Conservation (phyloP, 192 early-diverging fungal species). For the Coemansia sp. region DNA sequence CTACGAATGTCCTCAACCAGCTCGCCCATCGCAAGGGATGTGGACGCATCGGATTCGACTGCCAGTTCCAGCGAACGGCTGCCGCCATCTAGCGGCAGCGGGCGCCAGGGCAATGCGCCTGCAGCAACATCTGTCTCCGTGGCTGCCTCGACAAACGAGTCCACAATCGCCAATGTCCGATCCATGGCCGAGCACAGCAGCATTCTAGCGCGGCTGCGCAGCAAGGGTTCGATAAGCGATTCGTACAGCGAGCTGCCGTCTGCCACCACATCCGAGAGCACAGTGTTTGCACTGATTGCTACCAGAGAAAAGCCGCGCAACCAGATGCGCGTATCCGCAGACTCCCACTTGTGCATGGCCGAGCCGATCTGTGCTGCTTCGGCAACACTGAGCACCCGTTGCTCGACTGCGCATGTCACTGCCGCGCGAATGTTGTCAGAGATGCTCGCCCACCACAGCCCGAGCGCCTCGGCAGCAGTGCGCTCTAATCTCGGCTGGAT, state of each 20-base stretch:
- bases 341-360: slow-evolving; percentile 16
- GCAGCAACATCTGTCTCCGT: slow-evolving; percentile 13
- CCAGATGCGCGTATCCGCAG: slow-evolving; percentile 9
- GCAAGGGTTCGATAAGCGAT: slow-evolving; percentile 30
- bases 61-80: background rate
- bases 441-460: slow-evolving; percentile 28
- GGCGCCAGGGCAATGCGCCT: slow-evolving; percentile 37
- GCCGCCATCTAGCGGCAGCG: slow-evolving; percentile 3
- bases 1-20: slow-evolving; percentile 14
- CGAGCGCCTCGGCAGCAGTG: slow-evolving; percentile 24
- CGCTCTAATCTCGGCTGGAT: slow-evolving; percentile 37
- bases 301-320: slow-evolving; percentile 17
- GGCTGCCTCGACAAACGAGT: slow-evolving; percentile 17
- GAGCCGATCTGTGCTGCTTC: slow-evolving; percentile 25
- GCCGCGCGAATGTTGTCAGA: slow-evolving; percentile 2
- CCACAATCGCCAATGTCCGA: slow-evolving; percentile 13
- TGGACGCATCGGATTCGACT: background rate
- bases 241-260: slow-evolving; percentile 9
- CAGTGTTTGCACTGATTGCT: slow-evolving; percentile 7
- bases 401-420: slow-evolving; percentile 6
- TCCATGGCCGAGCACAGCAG: slow-evolving; percentile 21
- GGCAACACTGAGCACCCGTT: slow-evolving; percentile 13
- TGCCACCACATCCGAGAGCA: slow-evolving; percentile 7
- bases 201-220: slow-evolving; percentile 16
- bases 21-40: background rate